Evolutionary conservation across 129 eudicot species (phyloP).

Genomic region (Flaveria linearis): DNA sequence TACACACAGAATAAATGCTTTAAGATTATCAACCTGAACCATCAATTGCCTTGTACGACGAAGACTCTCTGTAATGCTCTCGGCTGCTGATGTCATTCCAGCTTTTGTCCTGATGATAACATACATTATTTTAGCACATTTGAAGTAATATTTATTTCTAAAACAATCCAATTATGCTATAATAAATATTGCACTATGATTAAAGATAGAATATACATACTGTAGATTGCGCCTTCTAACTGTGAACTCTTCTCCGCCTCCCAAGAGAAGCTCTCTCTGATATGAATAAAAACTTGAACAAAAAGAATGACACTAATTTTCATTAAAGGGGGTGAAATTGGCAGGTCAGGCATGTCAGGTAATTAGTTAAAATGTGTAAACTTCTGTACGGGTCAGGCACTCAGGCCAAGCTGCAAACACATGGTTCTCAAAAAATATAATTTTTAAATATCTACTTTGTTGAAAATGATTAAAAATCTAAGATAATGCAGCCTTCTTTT

Average conservation of each 20-base stretch:
- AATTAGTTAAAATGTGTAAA: background rate
- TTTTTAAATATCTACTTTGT: too few relatives aligned
- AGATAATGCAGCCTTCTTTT: too few relatives aligned
- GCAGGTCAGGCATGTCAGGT: background rate
- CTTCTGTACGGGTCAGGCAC: background rate
- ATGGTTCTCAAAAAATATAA: background rate
- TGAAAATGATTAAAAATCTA: too few relatives aligned
- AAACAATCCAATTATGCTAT: background rate
- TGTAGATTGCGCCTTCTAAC: conserved; percentile 84
- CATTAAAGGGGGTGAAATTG: background rate
- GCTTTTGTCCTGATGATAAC: conserved; percentile 69
- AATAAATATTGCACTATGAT: background rate
- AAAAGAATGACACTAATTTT: background rate
- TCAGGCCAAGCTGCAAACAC: background rate
- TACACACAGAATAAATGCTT: too few relatives aligned
- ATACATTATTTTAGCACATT: conserved; percentile 10
- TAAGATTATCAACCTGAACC: too few relatives aligned
- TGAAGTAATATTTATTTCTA: background rate
- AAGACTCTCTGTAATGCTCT: conserved; percentile 95
- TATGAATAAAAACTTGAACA: conserved; percentile 1
- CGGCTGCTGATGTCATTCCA: conserved; percentile 98
- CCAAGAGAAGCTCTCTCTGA: conserved; percentile 93
- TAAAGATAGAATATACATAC: conserved; percentile 48
- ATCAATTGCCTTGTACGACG: conserved; percentile 58
- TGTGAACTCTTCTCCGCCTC: conserved; percentile 96